Percentiles rank a stretch among this genome's conserved stretches.
Evolutionary conservation across 2,329 filamentous ascomycete genomes (phyloP).

Genomic region (Phialocephala sp.): DNA sequence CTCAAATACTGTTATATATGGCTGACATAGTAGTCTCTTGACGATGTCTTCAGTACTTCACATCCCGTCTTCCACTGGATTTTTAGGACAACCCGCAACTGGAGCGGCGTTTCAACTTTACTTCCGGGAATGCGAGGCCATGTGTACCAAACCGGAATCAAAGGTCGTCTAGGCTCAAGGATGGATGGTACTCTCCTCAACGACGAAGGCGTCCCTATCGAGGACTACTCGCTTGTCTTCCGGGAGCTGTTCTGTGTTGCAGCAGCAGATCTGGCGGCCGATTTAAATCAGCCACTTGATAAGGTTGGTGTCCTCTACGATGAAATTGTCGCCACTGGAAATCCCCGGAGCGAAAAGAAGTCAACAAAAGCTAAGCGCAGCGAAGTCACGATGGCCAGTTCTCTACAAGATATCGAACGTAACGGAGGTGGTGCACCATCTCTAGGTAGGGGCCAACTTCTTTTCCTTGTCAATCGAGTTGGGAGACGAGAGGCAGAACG

Average conservation of each 20-base stretch:
- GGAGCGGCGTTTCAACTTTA: slow-evolving; percentile 70
- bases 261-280: slow-evolving; percentile 73
- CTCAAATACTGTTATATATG: slow-evolving; percentile 3
- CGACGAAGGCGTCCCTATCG: slow-evolving; percentile 62
- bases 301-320: slow-evolving; percentile 76
- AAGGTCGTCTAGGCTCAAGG: slow-evolving; percentile 44
- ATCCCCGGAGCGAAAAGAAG: slow-evolving; percentile 23
- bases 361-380: slow-evolving; percentile 20
- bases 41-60: slow-evolving; percentile 75
- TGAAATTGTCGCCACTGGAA: slow-evolving; percentile 73
- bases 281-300: slow-evolving; percentile 66
- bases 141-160: slow-evolving; percentile 54
- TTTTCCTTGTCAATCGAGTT: slow-evolving; percentile 77
- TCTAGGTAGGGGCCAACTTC: slow-evolving; percentile 75
- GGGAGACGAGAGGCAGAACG: slow-evolving; percentile 63
- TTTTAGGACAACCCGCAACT: slow-evolving; percentile 80
- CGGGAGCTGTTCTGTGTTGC: slow-evolving; percentile 84
- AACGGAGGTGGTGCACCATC: slow-evolving; percentile 11
- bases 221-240: slow-evolving; percentile 77
- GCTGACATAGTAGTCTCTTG: slow-evolving; percentile 54
- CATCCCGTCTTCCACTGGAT: slow-evolving; percentile 89
- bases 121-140: slow-evolving; percentile 76
- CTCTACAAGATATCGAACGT: slow-evolving; percentile 24
- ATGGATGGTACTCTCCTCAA: slow-evolving; percentile 53
- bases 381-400: slow-evolving; percentile 20